Evolutionary conservation across 768 basidiomycete genomes (phyloP).

Genomic region (Gymnopilus junonius): DNA sequence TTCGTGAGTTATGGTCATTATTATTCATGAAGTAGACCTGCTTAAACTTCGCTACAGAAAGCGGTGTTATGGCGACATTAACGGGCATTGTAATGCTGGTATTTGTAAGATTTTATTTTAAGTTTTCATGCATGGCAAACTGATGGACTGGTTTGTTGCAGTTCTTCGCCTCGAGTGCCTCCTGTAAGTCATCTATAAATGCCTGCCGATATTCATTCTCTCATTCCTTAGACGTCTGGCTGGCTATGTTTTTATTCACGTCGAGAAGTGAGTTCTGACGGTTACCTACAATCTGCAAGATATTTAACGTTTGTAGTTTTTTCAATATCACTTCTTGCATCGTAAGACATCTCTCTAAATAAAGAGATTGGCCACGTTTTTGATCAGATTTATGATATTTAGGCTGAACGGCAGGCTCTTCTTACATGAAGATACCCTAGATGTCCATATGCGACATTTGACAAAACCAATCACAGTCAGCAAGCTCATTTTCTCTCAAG

Average conservation of each 20-base stretch:
- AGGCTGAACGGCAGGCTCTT: no score
- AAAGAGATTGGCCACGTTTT: no score
- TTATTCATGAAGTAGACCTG: background rate
- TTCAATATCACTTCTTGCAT: background rate
- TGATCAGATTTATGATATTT: no score
- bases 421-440: no score
- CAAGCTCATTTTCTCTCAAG: no score
- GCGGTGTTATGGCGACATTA: background rate
- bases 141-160: background rate
- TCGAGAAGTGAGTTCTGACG: background rate
- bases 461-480: no score
- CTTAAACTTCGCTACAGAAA: background rate
- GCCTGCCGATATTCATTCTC: no score
- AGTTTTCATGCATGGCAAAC: no score
- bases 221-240: background rate
- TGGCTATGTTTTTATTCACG: background rate
- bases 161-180: background rate
- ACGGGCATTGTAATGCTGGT: background rate
- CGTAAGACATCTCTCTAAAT: no score
- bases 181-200: background rate
- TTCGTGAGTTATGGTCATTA: conserved; percentile 9
- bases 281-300: background rate
- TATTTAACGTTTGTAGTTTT: background rate
- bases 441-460: no score
- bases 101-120: background rate